Evolutionary conservation across 2,329 filamentous ascomycete species (phyloP).

Genomic region (Colletotrichum aenigma): DNA sequence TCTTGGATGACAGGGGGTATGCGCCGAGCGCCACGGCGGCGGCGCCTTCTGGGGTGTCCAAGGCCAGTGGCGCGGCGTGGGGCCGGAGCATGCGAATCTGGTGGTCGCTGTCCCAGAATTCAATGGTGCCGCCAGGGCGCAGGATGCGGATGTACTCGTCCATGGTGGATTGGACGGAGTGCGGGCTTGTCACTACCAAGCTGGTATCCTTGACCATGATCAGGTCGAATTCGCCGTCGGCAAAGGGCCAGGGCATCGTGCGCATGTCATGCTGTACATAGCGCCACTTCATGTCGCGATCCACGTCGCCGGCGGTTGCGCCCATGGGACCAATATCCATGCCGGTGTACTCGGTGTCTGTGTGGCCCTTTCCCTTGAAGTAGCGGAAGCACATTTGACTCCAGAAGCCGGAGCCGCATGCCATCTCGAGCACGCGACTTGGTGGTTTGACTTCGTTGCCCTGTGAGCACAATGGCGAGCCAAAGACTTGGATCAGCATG

Average conservation of each 20-base stretch:
- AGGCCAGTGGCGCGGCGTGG: slow-evolving; percentile 65
- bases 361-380: slow-evolving; percentile 71
- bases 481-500: slow-evolving; percentile 80
- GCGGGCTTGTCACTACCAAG: slow-evolving; percentile 64
- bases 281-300: slow-evolving; percentile 81
- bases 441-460: slow-evolving; percentile 62
- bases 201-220: slow-evolving; percentile 87
- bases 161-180: slow-evolving; percentile 55
- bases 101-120: slow-evolving; percentile 91
- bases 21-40: slow-evolving; percentile 74
- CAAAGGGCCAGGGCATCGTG: slow-evolving; percentile 76
- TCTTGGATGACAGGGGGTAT: slow-evolving; percentile 82
- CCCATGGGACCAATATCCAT: slow-evolving; percentile 77
- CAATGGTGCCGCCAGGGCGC: slow-evolving; percentile 77
- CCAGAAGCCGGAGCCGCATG: slow-evolving; percentile 90
- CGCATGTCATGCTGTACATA: slow-evolving; percentile 90
- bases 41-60: background rate
- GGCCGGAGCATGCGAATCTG: slow-evolving; percentile 82
- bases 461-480: slow-evolving; percentile 77
- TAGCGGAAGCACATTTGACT: slow-evolving; percentile 86
- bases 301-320: slow-evolving; percentile 48
- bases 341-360: slow-evolving; percentile 78
- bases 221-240: slow-evolving; percentile 81
- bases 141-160: slow-evolving; percentile 81
- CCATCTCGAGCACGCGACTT: slow-evolving; percentile 80